A percentile compares a stretch with the other conserved stretches of the same genome.
Evolutionary conservation across 2,329 filamentous ascomycete species (phyloP).

Genomic region (Aureobasidium mangrovei): DNA sequence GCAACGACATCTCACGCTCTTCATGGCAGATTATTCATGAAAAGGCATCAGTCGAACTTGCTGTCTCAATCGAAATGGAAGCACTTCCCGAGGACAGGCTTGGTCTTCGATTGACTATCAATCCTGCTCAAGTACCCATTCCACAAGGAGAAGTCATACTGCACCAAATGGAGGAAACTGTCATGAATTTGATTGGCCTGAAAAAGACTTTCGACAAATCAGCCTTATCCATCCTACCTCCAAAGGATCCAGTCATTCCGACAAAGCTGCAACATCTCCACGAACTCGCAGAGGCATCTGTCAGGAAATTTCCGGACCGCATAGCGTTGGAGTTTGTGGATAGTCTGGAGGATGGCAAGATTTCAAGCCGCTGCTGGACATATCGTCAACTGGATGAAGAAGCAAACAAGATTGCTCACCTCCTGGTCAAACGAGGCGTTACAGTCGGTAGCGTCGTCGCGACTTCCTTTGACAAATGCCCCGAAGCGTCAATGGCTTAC

Average conservation of each 20-base stretch:
- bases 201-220: conserved; percentile 25
- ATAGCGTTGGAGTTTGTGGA: conserved; percentile 62
- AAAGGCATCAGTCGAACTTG: conserved; percentile 63
- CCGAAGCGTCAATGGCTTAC: conserved; percentile 74
- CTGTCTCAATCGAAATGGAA: conserved; percentile 72
- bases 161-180: conserved; percentile 59
- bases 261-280: conserved; percentile 58
- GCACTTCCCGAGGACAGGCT: conserved; percentile 43
- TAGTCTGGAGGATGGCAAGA: conserved; percentile 37
- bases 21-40: conserved; percentile 58
- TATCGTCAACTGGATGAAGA: conserved; percentile 63
- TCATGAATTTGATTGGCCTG: conserved; percentile 48
- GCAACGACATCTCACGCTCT: conserved; percentile 17
- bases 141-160: conserved; percentile 61
- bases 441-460: conserved; percentile 56
- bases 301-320: conserved; percentile 46
- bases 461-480: conserved; percentile 75
- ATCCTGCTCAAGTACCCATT: conserved; percentile 53
- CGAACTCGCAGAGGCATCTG: conserved; percentile 64
- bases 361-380: conserved; percentile 54
- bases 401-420: conserved; percentile 62
- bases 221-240: conserved; percentile 58
- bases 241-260: conserved; percentile 49
- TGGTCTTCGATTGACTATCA: conserved; percentile 57
- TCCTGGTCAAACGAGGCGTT: conserved; percentile 47